These are phyloP conservation scores for Dactylellina leptospora DNA, from an alignment of 2,329 filamentous ascomycete species.

Conservation along the genomic window DNA sequence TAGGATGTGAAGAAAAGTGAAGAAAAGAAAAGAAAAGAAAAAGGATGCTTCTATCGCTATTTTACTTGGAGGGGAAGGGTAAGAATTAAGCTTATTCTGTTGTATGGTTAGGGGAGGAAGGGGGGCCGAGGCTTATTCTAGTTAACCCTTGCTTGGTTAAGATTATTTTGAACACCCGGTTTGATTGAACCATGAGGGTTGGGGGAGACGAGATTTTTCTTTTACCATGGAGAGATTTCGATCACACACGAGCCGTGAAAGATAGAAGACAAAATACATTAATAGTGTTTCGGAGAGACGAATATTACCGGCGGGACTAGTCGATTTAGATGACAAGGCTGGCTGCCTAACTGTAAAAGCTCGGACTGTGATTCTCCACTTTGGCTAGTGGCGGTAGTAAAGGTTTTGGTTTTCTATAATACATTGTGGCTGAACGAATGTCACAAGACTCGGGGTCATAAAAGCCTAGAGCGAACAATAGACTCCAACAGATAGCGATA, in stretches of 20 bases:
- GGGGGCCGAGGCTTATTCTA: constrained; percentile 38
- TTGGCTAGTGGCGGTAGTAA: background rate
- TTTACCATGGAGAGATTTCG: constrained; percentile 23
- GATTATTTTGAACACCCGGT: constrained; percentile 11
- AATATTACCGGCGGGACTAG: background rate
- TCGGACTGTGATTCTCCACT: background rate
- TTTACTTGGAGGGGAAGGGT: background rate
- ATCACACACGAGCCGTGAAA: constrained; percentile 28
- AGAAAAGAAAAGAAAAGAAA: too few species aligned
- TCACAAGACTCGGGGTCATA: background rate
- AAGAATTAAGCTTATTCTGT: too few species aligned
- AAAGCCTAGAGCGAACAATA: background rate
- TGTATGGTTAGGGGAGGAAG: too few species aligned
- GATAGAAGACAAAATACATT: background rate
- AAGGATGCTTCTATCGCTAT: too few species aligned
- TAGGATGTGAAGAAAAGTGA: background rate
- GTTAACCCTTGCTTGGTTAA: background rate
- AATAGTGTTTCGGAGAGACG: background rate
- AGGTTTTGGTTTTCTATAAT: background rate
- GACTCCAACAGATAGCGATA: background rate
- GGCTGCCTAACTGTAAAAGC: constrained; percentile 5
- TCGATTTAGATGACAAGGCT: background rate
- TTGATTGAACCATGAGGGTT: constrained; percentile 16
- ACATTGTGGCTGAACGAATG: background rate
- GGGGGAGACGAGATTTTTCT: background rate